Conservation (phyloP, 2,329 filamentous ascomycete genomes). For the Leptographium galeiforme region DNA sequence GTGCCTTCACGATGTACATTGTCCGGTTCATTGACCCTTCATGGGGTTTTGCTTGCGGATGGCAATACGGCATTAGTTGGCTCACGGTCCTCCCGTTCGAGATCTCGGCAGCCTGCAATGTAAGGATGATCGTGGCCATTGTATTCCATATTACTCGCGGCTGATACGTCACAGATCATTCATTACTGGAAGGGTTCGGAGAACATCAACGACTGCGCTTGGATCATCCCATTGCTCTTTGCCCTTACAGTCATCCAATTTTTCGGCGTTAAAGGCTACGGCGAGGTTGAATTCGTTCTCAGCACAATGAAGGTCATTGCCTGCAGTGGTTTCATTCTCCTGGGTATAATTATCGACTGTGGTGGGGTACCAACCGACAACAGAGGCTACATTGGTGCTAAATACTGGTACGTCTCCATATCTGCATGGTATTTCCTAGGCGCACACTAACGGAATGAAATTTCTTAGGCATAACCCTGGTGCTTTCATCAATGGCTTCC, state of each 20-base stretch:
- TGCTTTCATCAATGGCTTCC: constrained; percentile 37
- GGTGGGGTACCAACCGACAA: constrained; percentile 35
- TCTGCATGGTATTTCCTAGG: no score
- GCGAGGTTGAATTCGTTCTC: constrained; percentile 44
- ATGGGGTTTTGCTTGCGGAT: constrained; percentile 40
- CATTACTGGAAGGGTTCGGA: constrained; percentile 32
- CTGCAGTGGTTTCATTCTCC: constrained; percentile 49
- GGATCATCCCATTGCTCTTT: constrained; percentile 42
- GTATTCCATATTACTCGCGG: neutral
- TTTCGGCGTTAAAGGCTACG: constrained; percentile 44
- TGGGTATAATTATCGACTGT: constrained; percentile 45
- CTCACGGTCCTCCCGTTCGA: constrained; percentile 38
- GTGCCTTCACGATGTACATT: constrained; percentile 48
- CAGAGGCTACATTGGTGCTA: constrained; percentile 45
- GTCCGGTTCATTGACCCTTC: constrained; percentile 48
- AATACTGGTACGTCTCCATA: constrained; percentile 35
- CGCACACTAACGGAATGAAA: neutral
- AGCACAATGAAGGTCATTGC: constrained; percentile 44
- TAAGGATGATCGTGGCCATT: neutral
- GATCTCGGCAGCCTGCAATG: constrained; percentile 35
- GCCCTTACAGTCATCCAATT: constrained; percentile 35
- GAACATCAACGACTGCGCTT: constrained; percentile 35
- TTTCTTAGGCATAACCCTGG: constrained; percentile 25
- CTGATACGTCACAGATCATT: constrained; percentile 24
- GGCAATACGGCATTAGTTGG: constrained; percentile 38